Percentiles rank a stretch among this genome's conserved stretches.
Conservation (phyloP, 2,329 filamentous ascomycete genomes). For the Leptosphaerulina australis region DNA sequence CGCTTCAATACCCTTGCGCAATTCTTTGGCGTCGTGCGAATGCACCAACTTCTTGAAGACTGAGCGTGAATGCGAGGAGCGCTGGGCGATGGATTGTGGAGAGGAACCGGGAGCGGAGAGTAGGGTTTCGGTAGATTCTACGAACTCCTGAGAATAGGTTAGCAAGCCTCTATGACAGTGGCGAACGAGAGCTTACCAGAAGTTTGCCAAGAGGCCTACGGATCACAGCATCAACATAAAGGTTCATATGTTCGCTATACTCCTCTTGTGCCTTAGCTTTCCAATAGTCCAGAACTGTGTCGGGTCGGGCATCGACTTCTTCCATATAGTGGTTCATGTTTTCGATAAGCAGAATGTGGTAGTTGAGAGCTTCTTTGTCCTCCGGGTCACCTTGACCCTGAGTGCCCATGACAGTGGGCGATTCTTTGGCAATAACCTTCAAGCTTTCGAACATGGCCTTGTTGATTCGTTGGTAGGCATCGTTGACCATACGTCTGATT, state of each 20-base stretch:
- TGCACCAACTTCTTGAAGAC: slow-evolving; percentile 87
- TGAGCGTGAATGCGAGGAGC: slow-evolving; percentile 80
- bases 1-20: slow-evolving; percentile 87
- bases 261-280: slow-evolving; percentile 77
- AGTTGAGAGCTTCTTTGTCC: slow-evolving; percentile 96
- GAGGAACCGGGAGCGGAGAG: slow-evolving; percentile 60
- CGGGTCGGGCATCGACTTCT: slow-evolving; percentile 77
- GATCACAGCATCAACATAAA: slow-evolving; percentile 89
- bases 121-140: slow-evolving; percentile 83
- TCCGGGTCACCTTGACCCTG: slow-evolving; percentile 67
- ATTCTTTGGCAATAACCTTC: slow-evolving; percentile 86
- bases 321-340: slow-evolving; percentile 99
- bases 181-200: slow-evolving; percentile 55
- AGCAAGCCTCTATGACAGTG: slow-evolving; percentile 1
- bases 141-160: slow-evolving; percentile 66
- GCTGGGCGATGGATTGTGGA: slow-evolving; percentile 70
- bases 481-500: slow-evolving; percentile 79
- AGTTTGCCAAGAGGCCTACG: slow-evolving; percentile 87
- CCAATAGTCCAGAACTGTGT: slow-evolving; percentile 83
- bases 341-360: slow-evolving; percentile 95
- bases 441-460: slow-evolving; percentile 97
- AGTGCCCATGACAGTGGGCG: slow-evolving; percentile 61
- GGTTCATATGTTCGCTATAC: slow-evolving; percentile 81
- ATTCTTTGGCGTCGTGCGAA: slow-evolving; percentile 80
- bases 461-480: slow-evolving; percentile 86